Evolutionary conservation across 2,329 filamentous ascomycete species (phyloP).

Genomic region (Fonsecaea multimorphosa): DNA sequence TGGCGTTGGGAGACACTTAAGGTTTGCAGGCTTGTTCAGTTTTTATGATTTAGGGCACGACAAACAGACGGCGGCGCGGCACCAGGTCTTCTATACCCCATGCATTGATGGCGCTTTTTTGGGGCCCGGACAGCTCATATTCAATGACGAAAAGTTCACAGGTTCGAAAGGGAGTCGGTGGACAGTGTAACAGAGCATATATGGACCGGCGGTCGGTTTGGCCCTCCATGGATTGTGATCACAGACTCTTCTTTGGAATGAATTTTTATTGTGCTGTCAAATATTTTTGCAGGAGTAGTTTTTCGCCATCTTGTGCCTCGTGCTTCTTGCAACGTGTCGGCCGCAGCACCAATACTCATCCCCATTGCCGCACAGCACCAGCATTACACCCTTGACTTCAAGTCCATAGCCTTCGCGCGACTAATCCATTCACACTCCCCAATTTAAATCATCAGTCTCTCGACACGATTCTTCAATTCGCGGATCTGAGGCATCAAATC

Average conservation of each 20-base stretch:
- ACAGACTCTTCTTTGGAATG: background rate
- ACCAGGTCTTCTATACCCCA: background rate
- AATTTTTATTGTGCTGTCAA: background rate
- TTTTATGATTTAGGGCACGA: background rate
- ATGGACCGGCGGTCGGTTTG: background rate
- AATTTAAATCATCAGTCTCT: slow-evolving; percentile 83
- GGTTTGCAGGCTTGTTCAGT: background rate
- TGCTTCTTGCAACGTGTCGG: too few relatives aligned
- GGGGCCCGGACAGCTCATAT: background rate
- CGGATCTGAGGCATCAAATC: slow-evolving; percentile 89
- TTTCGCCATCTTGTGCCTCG: background rate
- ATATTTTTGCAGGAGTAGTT: background rate
- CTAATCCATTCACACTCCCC: background rate
- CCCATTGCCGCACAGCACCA: background rate
- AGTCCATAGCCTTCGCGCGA: background rate
- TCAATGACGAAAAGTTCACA: background rate
- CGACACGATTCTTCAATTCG: slow-evolving; percentile 90
- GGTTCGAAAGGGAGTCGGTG: background rate
- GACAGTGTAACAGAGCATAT: background rate
- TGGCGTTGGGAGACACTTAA: slow-evolving; percentile 8
- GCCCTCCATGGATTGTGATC: background rate
- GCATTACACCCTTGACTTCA: background rate
- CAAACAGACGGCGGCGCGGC: background rate
- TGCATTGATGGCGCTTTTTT: background rate
- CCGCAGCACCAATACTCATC: background rate